Evolutionary conservation across 148 eudicot genomes (phyloP).

Genomic region (Cornus controversa): DNA sequence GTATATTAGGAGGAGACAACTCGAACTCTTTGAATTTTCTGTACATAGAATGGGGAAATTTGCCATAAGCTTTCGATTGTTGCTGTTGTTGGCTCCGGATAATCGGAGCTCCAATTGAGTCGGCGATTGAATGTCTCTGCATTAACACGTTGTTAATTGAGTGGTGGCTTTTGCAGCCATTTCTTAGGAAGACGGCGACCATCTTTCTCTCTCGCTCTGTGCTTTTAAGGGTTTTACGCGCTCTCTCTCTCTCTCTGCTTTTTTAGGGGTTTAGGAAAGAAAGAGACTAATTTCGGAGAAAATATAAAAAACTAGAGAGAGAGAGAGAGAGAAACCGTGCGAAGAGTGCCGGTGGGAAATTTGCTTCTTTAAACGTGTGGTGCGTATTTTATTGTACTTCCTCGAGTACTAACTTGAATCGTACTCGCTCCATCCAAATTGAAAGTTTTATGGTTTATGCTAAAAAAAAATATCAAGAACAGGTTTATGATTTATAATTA

Average conservation of each 20-base stretch:
- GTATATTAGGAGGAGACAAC: conserved; percentile 21
- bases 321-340: neutral
- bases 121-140: conserved; percentile 8
- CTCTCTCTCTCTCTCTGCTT: no score
- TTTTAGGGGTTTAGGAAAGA: neutral
- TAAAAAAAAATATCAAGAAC: no score
- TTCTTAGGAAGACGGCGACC: conserved; percentile 11
- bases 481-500: no score
- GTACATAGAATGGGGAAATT: conserved; percentile 18
- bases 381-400: no score
- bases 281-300: neutral
- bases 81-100: conserved; percentile 1
- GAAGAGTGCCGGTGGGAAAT: conserved; percentile 1
- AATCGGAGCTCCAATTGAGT: conserved; percentile 12
- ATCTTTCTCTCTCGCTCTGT: conserved; percentile 12
- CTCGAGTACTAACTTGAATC: neutral
- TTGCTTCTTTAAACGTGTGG: neutral
- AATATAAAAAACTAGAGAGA: neutral
- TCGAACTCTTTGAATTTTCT: conserved; percentile 30
- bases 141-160: neutral
- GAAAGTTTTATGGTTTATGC: no score
- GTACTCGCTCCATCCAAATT: no score
- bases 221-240: neutral
- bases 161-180: conserved; percentile 11
- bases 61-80: conserved; percentile 15